phyloP scores from a whole-genome alignment of 2,329 filamentous ascomycete genomes.

The Hymenoscyphus repandus region DNA sequence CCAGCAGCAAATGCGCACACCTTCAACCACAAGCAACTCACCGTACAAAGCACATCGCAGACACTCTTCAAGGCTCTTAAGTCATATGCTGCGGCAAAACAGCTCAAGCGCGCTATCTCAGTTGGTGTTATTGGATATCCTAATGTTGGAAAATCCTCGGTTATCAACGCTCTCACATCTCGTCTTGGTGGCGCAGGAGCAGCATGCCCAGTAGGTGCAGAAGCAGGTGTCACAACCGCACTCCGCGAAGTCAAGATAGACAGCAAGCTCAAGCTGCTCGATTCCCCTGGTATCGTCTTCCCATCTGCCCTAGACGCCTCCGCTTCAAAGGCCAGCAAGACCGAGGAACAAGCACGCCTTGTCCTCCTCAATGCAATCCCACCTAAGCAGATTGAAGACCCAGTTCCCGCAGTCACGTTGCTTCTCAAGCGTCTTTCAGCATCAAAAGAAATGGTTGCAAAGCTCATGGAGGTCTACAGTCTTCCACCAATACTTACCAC shows the following conservation, averaged over 20 bases:
- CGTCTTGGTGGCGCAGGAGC: slow-evolving; percentile 64
- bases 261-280: slow-evolving; percentile 86
- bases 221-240: slow-evolving; percentile 86
- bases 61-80: slow-evolving; percentile 86
- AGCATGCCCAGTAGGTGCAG: slow-evolving; percentile 82
- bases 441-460: slow-evolving; percentile 67
- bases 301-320: slow-evolving; percentile 56
- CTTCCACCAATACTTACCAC: slow-evolving; percentile 70
- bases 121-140: slow-evolving; percentile 94
- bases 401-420: slow-evolving; percentile 77
- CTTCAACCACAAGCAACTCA: slow-evolving; percentile 88
- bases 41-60: slow-evolving; percentile 77
- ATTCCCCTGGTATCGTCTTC: slow-evolving; percentile 94
- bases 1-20: slow-evolving; percentile 80
- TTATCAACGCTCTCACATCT: slow-evolving; percentile 87
- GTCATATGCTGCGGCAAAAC: slow-evolving; percentile 74
- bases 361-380: slow-evolving; percentile 88
- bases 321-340: slow-evolving; percentile 46
- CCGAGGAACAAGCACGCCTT: slow-evolving; percentile 75
- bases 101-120: slow-evolving; percentile 83
- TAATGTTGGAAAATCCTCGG: slow-evolving; percentile 93
- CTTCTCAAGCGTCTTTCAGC: slow-evolving; percentile 76
- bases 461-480: slow-evolving; percentile 78
- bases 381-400: slow-evolving; percentile 90
- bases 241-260: slow-evolving; percentile 90